Percentiles rank a stretch among this genome's conserved stretches.
These are phyloP conservation scores for Salix viminalis DNA, from an alignment of 345 rosid species.

Conservation along the genomic window DNA sequence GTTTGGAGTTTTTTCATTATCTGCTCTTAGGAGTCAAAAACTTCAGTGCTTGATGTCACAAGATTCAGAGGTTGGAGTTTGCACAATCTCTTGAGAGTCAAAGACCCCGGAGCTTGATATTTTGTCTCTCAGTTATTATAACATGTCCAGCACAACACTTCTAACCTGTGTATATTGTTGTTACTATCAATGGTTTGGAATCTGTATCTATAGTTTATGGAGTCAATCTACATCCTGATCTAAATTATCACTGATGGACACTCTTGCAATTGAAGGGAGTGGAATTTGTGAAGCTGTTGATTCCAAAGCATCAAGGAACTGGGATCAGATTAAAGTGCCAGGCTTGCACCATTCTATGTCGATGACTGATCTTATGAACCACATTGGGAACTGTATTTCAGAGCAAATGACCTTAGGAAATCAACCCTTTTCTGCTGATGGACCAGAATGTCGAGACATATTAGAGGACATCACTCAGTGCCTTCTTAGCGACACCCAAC, in stretches of 20 bases:
- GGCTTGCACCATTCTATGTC: constrained; percentile 90
- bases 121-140: not conserved
- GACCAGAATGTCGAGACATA: constrained; percentile 44
- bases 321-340: constrained; percentile 83
- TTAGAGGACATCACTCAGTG: constrained; percentile 80
- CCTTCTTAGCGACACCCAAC: constrained; percentile 75
- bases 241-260: constrained; percentile 31
- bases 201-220: not conserved
- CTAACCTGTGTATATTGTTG: not conserved
- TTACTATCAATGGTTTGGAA: not conserved
- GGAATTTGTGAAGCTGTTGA: constrained; percentile 56
- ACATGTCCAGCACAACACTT: not conserved
- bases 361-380: constrained; percentile 77
- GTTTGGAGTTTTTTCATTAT: not conserved
- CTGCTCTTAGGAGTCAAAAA: not conserved
- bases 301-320: constrained; percentile 47
- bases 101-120: not conserved
- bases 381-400: constrained; percentile 59
- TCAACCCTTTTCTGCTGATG: constrained; percentile 34
- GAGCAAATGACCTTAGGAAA: constrained; percentile 60
- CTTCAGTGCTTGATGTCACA: not conserved
- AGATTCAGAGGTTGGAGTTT: not conserved
- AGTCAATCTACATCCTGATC: not conserved
- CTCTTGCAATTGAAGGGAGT: constrained; percentile 54
- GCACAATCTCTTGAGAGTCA: not conserved